Base-by-base conservation (phyloP, 2,329 filamentous ascomycete genomes). In the Emmonsiellopsis sp. region DNA sequence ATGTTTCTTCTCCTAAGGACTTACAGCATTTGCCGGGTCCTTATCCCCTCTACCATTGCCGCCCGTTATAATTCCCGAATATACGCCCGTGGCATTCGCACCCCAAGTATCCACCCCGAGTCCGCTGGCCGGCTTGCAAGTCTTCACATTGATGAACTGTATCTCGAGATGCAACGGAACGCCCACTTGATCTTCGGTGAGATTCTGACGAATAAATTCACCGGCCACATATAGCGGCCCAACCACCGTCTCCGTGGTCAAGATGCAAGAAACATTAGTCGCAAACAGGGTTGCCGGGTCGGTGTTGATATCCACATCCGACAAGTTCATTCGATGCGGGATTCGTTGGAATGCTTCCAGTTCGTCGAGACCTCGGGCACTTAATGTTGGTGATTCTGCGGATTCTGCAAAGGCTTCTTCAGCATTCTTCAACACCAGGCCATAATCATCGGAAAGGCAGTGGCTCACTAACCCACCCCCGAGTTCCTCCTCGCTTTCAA, bases 141-240 rank as follows among this genome's bases (percentile, higher is more conserved):
- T 75, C 50, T 70, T 69, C 52, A 75, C 67, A 56, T 77, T 73
- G 51, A 77, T 68, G 58, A 74, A 74, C 43, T 74, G 71, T 9
- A 76, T 11, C 3, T 40, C 37, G 14, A 40, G 11, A 40, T 11
- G 11, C 14, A 40, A 14, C 1, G 37, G 11, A 14, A 40, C 37
- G 37, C 37, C 37, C 14, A 11, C 14, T 40, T 40, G 37, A 11
- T 14, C 37, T 11, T 40, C 37, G 11, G 37, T 40, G 37, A 40
- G 11, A 40, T 40, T 40, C 14, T 14, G 37, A 14, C 37, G 37
- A 14, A 40, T 40, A 40, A 11, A 40, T 14, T 40, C 37, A 3
- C 14, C 14, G 37, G 11, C 14, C 11, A 40, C 14, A 14, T 40
- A 40, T 4, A 11, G 14, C 14, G 37, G 37, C 37, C 37, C 37